Evolutionary conservation across 148 eudicot genomes (phyloP).

Genomic region (Camellia sinensis): DNA sequence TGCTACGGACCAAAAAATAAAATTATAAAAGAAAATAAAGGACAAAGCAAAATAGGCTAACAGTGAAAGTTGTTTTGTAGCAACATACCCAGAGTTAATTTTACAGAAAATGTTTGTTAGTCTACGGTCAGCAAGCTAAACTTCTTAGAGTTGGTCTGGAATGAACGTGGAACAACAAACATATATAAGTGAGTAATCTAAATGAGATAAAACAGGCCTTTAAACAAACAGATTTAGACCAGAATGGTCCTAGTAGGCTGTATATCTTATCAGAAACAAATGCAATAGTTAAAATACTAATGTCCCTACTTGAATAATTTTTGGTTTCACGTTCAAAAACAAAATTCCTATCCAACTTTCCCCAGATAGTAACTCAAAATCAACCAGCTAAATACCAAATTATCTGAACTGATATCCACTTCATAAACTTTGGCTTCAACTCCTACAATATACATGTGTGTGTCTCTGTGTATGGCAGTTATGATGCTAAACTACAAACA

Average conservation of each 20-base stretch:
- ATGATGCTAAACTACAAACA: background rate
- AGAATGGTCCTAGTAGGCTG: background rate
- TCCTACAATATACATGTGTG: background rate
- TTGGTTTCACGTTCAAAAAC: background rate
- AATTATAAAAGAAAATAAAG: background rate
- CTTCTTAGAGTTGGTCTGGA: background rate
- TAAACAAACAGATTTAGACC: background rate
- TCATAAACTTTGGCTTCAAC: background rate
- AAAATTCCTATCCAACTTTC: background rate
- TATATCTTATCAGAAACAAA: background rate
- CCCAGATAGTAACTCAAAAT: background rate
- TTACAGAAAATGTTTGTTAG: background rate
- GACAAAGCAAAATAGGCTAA: background rate
- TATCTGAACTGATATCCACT: background rate
- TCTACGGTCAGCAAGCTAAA: background rate
- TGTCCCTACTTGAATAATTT: background rate
- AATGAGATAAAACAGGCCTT: background rate
- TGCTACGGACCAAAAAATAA: background rate
- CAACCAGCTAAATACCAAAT: slow-evolving; percentile 1
- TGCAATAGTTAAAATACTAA: background rate
- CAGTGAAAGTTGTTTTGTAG: no score
- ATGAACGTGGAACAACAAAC: background rate
- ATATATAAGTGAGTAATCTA: background rate
- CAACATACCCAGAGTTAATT: background rate
- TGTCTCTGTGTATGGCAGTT: background rate